Conservation (phyloP, 306 rosid species). For the Vachellia collinsii region DNA sequence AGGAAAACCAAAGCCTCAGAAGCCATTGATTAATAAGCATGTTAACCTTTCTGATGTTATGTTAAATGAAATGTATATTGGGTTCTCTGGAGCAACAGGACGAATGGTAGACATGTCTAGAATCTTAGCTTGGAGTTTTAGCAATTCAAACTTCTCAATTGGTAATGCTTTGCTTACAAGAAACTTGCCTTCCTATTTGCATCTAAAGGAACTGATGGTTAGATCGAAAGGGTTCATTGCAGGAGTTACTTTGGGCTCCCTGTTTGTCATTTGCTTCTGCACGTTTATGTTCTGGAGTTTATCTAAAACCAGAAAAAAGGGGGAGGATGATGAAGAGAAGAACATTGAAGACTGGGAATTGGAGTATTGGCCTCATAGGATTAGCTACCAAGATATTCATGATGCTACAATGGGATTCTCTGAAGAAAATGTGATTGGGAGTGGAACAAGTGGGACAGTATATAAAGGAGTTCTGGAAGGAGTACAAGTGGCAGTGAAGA, state of each 20-base stretch:
- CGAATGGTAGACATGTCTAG: constrained; percentile 58
- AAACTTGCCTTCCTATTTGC: constrained; percentile 59
- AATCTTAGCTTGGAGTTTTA: constrained; percentile 74
- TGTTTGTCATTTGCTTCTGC: constrained; percentile 40
- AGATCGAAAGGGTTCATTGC: constrained; percentile 48
- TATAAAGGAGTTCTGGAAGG: constrained; percentile 67
- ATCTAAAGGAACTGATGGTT: constrained; percentile 29
- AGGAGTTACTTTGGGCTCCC: constrained; percentile 42
- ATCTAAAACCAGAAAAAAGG: constrained; percentile 40
- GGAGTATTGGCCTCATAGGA: constrained; percentile 79
- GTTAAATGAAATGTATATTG: constrained; percentile 60
- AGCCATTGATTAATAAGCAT: constrained; percentile 57
- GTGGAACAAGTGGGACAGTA: constrained; percentile 68
- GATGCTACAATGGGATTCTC: constrained; percentile 62
- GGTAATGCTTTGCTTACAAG: constrained; percentile 61
- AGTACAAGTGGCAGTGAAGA: constrained; percentile 63
- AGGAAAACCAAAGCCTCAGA: constrained; percentile 53
- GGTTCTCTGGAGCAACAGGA: constrained; percentile 66
- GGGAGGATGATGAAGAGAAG: constrained; percentile 30
- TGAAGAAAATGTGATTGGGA: constrained; percentile 65
- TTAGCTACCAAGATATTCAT: constrained; percentile 56
- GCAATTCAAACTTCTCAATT: constrained; percentile 65
- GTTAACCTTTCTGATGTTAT: constrained; percentile 57
- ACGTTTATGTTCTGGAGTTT: constrained; percentile 29
- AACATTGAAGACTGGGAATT: constrained; percentile 53